A percentile compares a stretch with the other conserved stretches of the same genome.
Evolutionary conservation across 2,329 filamentous ascomycete species (phyloP).

Genomic region (Seiridium unicorne): DNA sequence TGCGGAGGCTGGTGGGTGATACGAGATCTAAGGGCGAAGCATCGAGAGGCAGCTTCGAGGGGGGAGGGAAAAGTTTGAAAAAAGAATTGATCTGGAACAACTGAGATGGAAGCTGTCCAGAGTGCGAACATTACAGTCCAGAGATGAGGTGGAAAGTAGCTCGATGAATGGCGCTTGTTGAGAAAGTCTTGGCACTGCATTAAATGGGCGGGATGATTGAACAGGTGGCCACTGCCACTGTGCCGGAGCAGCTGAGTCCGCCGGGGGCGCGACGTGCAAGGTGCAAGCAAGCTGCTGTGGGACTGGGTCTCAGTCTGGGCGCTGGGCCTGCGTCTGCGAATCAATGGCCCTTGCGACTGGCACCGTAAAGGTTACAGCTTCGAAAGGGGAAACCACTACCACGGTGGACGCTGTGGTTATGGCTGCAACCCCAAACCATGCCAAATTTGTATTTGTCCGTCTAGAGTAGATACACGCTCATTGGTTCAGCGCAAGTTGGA

Average conservation of each 20-base stretch:
- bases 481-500: too few species aligned
- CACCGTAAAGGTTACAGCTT: neutral
- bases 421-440: neutral
- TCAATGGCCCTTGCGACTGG: neutral
- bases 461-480: too few species aligned
- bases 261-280: neutral
- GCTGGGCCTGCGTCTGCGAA: neutral
- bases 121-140: too few species aligned
- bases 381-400: neutral
- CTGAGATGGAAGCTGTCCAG: too few species aligned
- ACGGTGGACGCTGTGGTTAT: neutral
- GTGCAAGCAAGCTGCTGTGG: neutral
- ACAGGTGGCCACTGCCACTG: conserved; percentile 7
- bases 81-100: neutral
- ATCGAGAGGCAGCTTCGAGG: neutral
- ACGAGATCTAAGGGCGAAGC: neutral
- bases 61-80: neutral
- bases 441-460: too few species aligned
- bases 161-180: neutral
- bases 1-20: neutral
- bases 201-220: neutral
- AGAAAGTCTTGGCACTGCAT: conserved; percentile 3
- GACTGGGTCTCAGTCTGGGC: neutral
- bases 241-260: neutral
- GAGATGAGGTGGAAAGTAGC: neutral